Base-by-base conservation (phyloP, 2,329 filamentous ascomycete species). In the Hymenotorrendiella dingleyae region DNA sequence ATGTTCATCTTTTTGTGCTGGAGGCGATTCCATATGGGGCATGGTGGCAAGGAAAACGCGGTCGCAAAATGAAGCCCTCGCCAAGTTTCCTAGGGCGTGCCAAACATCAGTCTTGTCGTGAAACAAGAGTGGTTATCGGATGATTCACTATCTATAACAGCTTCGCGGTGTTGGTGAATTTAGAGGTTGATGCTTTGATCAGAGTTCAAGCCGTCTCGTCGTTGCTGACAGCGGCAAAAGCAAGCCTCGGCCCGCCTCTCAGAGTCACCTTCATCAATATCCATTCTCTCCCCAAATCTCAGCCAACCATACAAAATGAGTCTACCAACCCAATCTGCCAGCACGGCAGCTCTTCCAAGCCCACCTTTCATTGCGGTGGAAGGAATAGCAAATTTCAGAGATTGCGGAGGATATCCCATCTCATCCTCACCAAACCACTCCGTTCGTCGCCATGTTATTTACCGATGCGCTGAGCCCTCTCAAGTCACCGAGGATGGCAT, bases 391-490 rank as follows among this genome's bases (percentile, higher is more conserved):
- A 87, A 88, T 64, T 80, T 87, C 58, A 74, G 84, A 42, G 81
- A 85, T 58, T 65, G 83, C 20, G 81, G 80, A 49, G 78, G 78
- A 33, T 78, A 80, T 50, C 65, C 71, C 8, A 58, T 76, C 34
- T 44, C 61, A 20, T 54, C 49, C 4, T 44, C 54, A 10, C 55
- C 60, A 8, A 54, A 42, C 39, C 65, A 61, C 57, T 64, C 61
- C 40, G 59, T 85, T 47, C 71, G 73, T 20, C 65, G 65, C 17
- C 69, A 71, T 23, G 56, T 80, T 22, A 65, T 84, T 44, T 90
- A 78, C 64, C 80, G 86, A 43, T 80, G 79, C 36, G 84, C 81
- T 2, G 82, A 87, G 52, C 78, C 82, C 12, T 76, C 74, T 14
- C 65, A 65, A 43, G 65, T 83, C 28, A 77, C 76, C 1, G 60